phyloP scores from a whole-genome alignment of 2,329 filamentous ascomycete species.

The Colletotrichum aenigma region DNA sequence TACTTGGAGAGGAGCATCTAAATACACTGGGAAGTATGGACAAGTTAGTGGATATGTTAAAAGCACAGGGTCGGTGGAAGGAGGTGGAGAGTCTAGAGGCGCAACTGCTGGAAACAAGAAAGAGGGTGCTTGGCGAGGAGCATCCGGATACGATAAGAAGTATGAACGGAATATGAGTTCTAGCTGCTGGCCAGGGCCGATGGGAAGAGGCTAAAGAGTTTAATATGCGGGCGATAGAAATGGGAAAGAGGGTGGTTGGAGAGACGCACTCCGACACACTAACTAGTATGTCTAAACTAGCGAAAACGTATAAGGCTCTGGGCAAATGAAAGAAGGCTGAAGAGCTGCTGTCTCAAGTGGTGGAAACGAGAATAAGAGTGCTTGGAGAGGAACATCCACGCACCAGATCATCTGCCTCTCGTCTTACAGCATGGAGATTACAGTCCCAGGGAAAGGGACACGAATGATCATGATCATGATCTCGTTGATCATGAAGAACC shows the following conservation, averaged over 20 bases:
- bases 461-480: accelerated
- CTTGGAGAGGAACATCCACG: background rate
- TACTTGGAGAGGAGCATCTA: background rate
- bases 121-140: background rate
- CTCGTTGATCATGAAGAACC: background rate
- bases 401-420: accelerated
- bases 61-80: background rate
- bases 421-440: background rate
- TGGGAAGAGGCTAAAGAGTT: background rate
- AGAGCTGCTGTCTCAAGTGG: background rate
- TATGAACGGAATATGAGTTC: background rate
- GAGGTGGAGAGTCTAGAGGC: background rate
- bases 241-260: background rate
- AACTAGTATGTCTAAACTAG: background rate
- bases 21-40: background rate
- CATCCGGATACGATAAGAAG: background rate
- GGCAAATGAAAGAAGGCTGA: background rate
- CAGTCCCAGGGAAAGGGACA: background rate
- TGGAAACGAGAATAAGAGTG: background rate
- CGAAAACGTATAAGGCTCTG: accelerated
- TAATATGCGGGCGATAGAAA: background rate
- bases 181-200: background rate
- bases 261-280: background rate
- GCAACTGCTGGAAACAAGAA: background rate
- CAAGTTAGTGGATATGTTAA: accelerated